phyloP scores from a whole-genome alignment of 768 basidiomycete genomes.

The Amanita thiersii region DNA sequence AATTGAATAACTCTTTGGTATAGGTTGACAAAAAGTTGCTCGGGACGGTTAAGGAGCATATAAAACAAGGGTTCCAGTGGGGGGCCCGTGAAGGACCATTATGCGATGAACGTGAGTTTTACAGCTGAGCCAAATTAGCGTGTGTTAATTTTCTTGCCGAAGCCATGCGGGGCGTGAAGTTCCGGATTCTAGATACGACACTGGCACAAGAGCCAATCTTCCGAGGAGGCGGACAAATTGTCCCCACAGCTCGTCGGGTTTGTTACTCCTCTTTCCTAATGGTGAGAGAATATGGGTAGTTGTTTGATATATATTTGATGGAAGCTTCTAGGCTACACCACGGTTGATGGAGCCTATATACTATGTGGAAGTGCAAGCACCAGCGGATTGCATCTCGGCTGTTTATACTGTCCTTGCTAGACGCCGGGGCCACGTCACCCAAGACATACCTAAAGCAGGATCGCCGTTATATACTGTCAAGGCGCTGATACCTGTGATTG shows the following conservation, averaged over 20 bases:
- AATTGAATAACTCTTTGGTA: slow-evolving; percentile 3
- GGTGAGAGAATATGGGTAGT: slow-evolving; percentile 40
- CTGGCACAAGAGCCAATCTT: slow-evolving; percentile 95
- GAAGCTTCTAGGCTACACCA: slow-evolving; percentile 68
- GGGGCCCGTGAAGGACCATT: slow-evolving; percentile 95
- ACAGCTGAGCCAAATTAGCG: neutral
- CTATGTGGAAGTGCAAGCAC: slow-evolving; percentile 99
- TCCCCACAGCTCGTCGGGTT: slow-evolving; percentile 96
- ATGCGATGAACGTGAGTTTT: slow-evolving; percentile 94
- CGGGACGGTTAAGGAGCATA: slow-evolving; percentile 83
- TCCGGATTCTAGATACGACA: slow-evolving; percentile 88
- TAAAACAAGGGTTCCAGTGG: slow-evolving; percentile 99
- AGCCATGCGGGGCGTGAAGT: slow-evolving; percentile 99
- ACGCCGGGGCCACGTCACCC: slow-evolving; percentile 97
- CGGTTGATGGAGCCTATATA: slow-evolving; percentile 96
- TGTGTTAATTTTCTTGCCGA: slow-evolving; percentile 7
- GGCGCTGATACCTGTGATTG: slow-evolving; percentile 95
- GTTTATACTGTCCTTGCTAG: slow-evolving; percentile 99
- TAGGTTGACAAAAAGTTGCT: slow-evolving; percentile 92
- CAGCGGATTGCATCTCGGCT: slow-evolving; percentile 96
- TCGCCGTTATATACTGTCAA: slow-evolving; percentile 98
- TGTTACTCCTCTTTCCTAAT: slow-evolving; percentile 99
- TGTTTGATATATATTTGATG: slow-evolving; percentile 7
- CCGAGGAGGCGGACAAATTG: slow-evolving; percentile 97
- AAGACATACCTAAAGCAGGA: slow-evolving; percentile 96